A percentile compares a stretch with the other conserved stretches of the same genome.
Conservation (phyloP, 805 yeast genomes). For the Brettanomyces naardenensis region DNA sequence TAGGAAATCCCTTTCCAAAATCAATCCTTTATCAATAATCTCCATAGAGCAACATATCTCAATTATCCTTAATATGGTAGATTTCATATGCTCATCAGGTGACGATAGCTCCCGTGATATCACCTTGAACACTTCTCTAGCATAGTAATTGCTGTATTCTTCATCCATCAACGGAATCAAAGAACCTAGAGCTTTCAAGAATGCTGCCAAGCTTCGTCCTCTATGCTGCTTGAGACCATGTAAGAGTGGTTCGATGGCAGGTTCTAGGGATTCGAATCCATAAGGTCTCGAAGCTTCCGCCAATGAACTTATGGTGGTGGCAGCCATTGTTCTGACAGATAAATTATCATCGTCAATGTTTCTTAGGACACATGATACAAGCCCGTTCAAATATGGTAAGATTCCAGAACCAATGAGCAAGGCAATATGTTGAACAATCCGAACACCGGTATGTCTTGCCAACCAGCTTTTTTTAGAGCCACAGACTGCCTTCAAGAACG, state of each 20-base stretch:
- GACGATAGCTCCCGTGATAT: constrained; percentile 66
- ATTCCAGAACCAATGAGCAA: constrained; percentile 60
- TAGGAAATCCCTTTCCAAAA: constrained; percentile 40
- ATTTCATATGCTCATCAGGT: constrained; percentile 84
- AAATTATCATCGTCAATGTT: constrained; percentile 61
- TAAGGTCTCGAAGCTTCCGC: constrained; percentile 83
- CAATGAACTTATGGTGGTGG: constrained; percentile 59
- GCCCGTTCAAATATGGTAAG: constrained; percentile 60
- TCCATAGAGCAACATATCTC: constrained; percentile 58
- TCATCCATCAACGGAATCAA: constrained; percentile 82
- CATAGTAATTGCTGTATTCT: constrained; percentile 71
- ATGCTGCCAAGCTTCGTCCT: constrained; percentile 71
- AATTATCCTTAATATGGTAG: constrained; percentile 60
- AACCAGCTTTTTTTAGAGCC: constrained; percentile 70
- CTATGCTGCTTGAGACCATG: constrained; percentile 66
- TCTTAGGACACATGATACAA: constrained; percentile 53
- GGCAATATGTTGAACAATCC: constrained; percentile 71
- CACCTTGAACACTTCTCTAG: constrained; percentile 63
- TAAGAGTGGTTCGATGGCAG: constrained; percentile 71
- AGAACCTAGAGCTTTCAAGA: constrained; percentile 68
- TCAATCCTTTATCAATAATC: constrained; percentile 42
- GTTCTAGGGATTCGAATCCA: constrained; percentile 84
- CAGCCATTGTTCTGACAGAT: constrained; percentile 62
- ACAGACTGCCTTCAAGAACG: constrained; percentile 77
- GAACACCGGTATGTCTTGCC: constrained; percentile 77